phyloP scores from a whole-genome alignment of 2,329 filamentous ascomycete genomes.

The Fusarium albidum region DNA sequence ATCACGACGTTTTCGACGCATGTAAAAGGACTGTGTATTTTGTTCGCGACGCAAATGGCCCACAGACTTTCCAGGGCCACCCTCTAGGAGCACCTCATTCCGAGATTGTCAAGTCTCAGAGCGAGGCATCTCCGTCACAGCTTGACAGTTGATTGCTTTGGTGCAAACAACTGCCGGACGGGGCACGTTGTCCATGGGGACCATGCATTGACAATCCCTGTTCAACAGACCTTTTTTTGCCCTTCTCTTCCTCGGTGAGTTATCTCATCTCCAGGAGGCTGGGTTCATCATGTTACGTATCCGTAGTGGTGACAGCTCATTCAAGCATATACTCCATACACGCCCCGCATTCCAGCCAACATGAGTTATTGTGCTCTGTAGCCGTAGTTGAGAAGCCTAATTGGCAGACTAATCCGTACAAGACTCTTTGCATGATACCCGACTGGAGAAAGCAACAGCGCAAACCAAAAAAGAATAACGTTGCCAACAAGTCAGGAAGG shows the following conservation, averaged over 20 bases:
- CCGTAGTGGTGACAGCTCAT: constrained; percentile 12
- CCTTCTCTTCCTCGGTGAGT: not conserved
- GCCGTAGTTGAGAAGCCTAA: too few species aligned
- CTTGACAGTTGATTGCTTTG: not conserved
- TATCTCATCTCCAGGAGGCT: constrained; percentile 19
- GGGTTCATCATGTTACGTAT: constrained; percentile 3
- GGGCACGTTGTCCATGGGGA: too few species aligned
- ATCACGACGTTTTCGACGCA: constrained; percentile 8
- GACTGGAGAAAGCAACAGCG: too few species aligned
- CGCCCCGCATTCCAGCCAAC: constrained; percentile 13
- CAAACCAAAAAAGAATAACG: too few species aligned
- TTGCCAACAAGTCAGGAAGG: too few species aligned
- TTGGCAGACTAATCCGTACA: too few species aligned
- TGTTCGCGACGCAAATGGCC: not conserved
- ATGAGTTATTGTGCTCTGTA: too few species aligned
- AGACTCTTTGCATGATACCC: too few species aligned
- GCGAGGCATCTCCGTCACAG: not conserved
- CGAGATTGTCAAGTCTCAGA: constrained; percentile 2
- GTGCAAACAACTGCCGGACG: too few species aligned
- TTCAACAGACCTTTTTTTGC: too few species aligned
- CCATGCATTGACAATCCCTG: too few species aligned
- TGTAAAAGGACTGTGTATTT: not conserved
- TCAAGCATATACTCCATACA: not conserved
- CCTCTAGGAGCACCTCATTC: not conserved
- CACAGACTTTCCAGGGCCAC: not conserved